Evolutionary conservation across 176 grass and related monocot genomes (phyloP).

Genomic region (Chloris gayana): DNA sequence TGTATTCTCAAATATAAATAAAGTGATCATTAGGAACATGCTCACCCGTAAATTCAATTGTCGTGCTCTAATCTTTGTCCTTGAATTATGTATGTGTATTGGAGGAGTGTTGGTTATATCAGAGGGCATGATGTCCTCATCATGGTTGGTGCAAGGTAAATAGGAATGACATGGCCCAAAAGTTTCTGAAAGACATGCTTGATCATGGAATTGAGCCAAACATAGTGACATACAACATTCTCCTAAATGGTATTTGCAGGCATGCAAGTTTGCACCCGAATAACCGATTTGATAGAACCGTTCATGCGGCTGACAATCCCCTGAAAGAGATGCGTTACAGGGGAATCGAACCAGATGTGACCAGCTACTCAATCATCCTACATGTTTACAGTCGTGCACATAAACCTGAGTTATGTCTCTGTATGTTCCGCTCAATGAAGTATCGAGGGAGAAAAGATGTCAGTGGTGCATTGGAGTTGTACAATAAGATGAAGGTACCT

Average conservation of each 20-base stretch:
- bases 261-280: conserved; percentile 87
- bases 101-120: too few relatives aligned
- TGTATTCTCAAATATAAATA: too few relatives aligned
- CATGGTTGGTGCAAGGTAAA: conserved; percentile 94
- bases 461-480: conserved; percentile 61
- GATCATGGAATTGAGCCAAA: conserved; percentile 80
- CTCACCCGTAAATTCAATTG: too few relatives aligned
- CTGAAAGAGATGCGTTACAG: conserved; percentile 70
- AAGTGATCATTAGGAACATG: too few relatives aligned
- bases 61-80: too few relatives aligned
- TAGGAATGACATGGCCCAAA: conserved; percentile 63
- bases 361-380: conserved; percentile 87
- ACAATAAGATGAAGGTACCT: conserved; percentile 78
- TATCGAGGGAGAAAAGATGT: conserved; percentile 85
- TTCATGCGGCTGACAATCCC: conserved; percentile 65
- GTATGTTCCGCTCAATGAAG: conserved; percentile 83
- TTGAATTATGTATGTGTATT: too few relatives aligned
- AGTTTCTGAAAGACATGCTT: conserved; percentile 85
- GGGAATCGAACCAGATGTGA: conserved; percentile 85
- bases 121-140: too few relatives aligned
- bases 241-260: conserved; percentile 92
- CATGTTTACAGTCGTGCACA: conserved; percentile 97
- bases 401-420: conserved; percentile 78
- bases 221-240: conserved; percentile 87
- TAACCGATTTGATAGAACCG: conserved; percentile 87